These are phyloP conservation scores for Ceratocystis papillata DNA, from an alignment of 2,329 filamentous ascomycete genomes.

Conservation along the genomic window DNA sequence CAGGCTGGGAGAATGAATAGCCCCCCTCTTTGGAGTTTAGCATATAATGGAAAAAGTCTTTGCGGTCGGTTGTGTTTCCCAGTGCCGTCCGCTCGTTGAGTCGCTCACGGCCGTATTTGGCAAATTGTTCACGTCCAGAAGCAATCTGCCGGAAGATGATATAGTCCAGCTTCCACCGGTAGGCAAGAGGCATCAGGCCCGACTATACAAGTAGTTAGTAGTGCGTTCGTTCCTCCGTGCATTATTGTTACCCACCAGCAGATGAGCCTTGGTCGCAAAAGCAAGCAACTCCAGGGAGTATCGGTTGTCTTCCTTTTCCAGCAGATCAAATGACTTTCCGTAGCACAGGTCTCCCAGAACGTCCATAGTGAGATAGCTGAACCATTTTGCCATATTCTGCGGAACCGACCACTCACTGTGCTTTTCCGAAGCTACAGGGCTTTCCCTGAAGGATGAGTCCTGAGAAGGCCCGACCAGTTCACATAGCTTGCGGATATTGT, in stretches of 20 bases:
- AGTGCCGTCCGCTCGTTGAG: conserved; percentile 55
- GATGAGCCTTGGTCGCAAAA: conserved; percentile 55
- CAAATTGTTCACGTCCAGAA: conserved; percentile 55
- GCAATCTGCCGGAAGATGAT: conserved; percentile 57
- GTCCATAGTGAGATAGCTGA: conserved; percentile 52
- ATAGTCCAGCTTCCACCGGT: conserved; percentile 55
- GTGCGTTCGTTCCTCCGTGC: neutral
- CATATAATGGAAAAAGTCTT: conserved; percentile 67
- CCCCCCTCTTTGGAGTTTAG: conserved; percentile 60
- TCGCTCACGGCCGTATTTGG: conserved; percentile 58
- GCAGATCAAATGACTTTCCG: conserved; percentile 52
- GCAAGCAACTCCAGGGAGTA: conserved; percentile 58
- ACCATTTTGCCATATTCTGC: conserved; percentile 54
- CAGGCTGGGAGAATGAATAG: conserved; percentile 51
- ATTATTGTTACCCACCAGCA: conserved; percentile 44
- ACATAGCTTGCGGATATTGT: conserved; percentile 57
- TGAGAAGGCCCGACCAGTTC: conserved; percentile 39
- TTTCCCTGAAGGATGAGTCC: conserved; percentile 18
- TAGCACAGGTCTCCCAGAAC: conserved; percentile 51
- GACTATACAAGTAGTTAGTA: conserved; percentile 37
- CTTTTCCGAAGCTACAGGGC: conserved; percentile 28
- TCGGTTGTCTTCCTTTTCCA: conserved; percentile 48
- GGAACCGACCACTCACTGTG: conserved; percentile 40
- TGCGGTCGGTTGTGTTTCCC: conserved; percentile 51
- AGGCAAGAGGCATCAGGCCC: conserved; percentile 59